Base-by-base conservation (phyloP, 1,139 yeast genomes). In the Saccharomyces hybrid region DNA sequence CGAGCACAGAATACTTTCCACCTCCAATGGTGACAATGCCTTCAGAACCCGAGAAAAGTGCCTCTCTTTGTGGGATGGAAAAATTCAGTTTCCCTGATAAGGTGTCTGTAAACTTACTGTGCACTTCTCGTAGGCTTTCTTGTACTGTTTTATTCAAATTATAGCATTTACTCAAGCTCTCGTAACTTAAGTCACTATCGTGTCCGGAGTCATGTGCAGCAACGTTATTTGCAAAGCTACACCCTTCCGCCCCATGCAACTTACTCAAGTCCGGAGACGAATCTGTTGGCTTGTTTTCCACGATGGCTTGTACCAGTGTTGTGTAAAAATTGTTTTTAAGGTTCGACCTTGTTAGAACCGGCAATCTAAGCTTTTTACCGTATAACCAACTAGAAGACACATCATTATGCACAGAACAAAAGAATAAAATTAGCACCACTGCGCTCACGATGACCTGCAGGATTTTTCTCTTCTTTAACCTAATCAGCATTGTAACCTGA, bases 11-110 rank as follows among this genome's bases (percentile, higher is more conserved):
- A 65, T 76, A 82, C 56, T 74, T 73, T 38, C 80, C 85, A 57
- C 87, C 88, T 34, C 85, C 88, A 53, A 83, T 77, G 61, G 80
- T 79, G 4, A 82, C 84, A 49, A 81, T 80, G 46, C 88, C 87
- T 56, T 76, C 62, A 20, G 44, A 38, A 9, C 16, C 44, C n/a
- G 44, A n/a, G 26, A 38, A 38, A 38, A 38, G 44, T 9, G 25
- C 44, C 13, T 38, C 44, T 38, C 25, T 38, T 38, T 38, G 44
- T 11, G 44, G n/a, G 13, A 9, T 9, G 13, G 44, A 38, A 23
- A 20, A 38, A 38, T 38, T 38, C 26, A 38, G 9, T 20, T 16
- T 38, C 20, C 26, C 26, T 20, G 26, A 38, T 38, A 38, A 38
- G 25, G 20, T 20, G 11, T 38, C 44, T 5, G 44, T 20, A 20